Evolutionary conservation across 371 early-diverging fungal species (phyloP).

Genomic region (Mucor indicus): DNA sequence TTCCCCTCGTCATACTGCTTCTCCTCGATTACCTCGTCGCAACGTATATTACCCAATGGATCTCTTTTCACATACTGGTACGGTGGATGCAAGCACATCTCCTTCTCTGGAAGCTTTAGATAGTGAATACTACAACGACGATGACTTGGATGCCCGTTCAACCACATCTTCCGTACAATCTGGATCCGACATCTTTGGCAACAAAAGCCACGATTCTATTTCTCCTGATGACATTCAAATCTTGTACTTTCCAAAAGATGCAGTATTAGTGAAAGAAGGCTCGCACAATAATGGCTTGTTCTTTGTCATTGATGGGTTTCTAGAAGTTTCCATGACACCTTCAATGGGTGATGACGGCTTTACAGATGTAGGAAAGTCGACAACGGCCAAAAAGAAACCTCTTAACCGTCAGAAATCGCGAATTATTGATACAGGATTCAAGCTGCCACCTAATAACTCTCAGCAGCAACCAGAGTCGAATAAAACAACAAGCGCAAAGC

Average conservation of each 20-base stretch:
- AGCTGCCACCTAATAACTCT: too few relatives aligned
- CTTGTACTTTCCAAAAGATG: slow-evolving; percentile 70
- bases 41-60: slow-evolving; percentile 33
- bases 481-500: slow-evolving; percentile 10
- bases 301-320: slow-evolving; percentile 87
- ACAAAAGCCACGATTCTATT: slow-evolving; percentile 25
- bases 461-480: too few relatives aligned
- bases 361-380: background rate
- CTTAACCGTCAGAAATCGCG: slow-evolving; percentile 8
- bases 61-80: slow-evolving; percentile 42
- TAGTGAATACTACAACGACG: slow-evolving; percentile 32
- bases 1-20: slow-evolving; percentile 13
- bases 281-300: slow-evolving; percentile 85
- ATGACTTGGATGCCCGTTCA: slow-evolving; percentile 34
- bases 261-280: slow-evolving; percentile 76
- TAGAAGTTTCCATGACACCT: slow-evolving; percentile 77
- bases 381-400: background rate
- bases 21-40: slow-evolving; percentile 2
- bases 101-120: slow-evolving; percentile 33
- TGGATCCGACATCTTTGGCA: slow-evolving; percentile 18
- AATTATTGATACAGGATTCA: slow-evolving; percentile 3
- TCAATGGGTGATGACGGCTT: too few relatives aligned
- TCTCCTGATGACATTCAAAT: slow-evolving; percentile 64
- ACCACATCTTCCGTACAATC: slow-evolving; percentile 48
- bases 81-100: slow-evolving; percentile 31